Evolutionary conservation across 2,329 filamentous ascomycete genomes (phyloP).

Genomic region (Coleophoma cylindrospora): DNA sequence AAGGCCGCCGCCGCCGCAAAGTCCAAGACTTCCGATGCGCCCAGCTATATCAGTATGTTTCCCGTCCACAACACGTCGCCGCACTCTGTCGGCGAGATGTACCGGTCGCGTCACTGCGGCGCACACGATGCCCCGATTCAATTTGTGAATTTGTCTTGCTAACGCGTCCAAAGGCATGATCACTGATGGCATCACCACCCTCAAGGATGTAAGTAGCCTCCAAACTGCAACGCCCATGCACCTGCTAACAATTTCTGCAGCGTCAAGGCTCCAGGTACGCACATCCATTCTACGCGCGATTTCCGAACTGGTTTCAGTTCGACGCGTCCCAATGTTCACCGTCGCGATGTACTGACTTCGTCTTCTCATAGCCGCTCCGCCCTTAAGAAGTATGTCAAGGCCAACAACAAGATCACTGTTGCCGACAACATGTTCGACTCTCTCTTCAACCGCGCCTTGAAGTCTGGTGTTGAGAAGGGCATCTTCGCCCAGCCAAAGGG

Average conservation of each 20-base stretch:
- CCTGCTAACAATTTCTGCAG: constrained; percentile 13
- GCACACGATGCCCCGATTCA: constrained; percentile 34
- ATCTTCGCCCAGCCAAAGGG: constrained; percentile 69
- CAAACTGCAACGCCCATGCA: background rate
- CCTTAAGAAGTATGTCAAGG: constrained; percentile 70
- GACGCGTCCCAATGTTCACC: constrained; percentile 18
- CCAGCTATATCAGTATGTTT: constrained; percentile 60
- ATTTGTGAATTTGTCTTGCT: constrained; percentile 11
- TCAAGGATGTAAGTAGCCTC: constrained; percentile 24
- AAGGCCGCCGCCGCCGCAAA: constrained; percentile 58
- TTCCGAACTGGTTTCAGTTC: constrained; percentile 1
- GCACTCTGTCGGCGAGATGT: constrained; percentile 21
- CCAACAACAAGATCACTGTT: constrained; percentile 62
- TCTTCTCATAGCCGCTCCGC: constrained; percentile 47
- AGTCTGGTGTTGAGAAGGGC: constrained; percentile 61
- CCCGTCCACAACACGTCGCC: constrained; percentile 37
- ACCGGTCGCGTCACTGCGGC: constrained; percentile 48
- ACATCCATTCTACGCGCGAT: constrained; percentile 1
- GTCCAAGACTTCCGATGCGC: constrained; percentile 49
- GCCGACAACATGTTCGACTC: constrained; percentile 55
- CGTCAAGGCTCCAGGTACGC: constrained; percentile 28
- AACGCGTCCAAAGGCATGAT: constrained; percentile 25
- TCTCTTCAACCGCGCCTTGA: constrained; percentile 67
- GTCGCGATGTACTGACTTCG: constrained; percentile 11
- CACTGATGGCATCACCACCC: constrained; percentile 25